Evolutionary conservation across 192 early-diverging fungal species (phyloP).

Genomic region (Physocladia obscura): DNA sequence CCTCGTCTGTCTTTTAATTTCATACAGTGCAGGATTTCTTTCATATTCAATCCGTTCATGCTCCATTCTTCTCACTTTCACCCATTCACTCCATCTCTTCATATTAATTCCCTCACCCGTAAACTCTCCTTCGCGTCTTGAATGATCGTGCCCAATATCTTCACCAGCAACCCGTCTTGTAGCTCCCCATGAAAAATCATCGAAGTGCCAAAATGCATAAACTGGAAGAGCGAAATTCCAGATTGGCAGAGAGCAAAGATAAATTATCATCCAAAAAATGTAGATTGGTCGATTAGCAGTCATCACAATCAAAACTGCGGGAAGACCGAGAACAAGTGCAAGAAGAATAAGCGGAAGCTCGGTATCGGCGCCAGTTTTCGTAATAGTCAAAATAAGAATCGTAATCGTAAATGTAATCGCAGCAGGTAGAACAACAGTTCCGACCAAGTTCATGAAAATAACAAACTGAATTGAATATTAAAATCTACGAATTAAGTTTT

Average conservation of each 20-base stretch:
- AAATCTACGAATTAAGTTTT: not conserved
- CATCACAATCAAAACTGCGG: conserved; percentile 85
- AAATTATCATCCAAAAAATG: conserved; percentile 85
- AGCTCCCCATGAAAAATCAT: conserved; percentile 64
- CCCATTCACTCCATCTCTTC: conserved; percentile 86
- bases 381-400: conserved; percentile 42
- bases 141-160: conserved; percentile 65
- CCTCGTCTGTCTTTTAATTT: not conserved
- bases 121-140: conserved; percentile 73
- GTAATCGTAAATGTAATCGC: conserved; percentile 87
- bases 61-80: conserved; percentile 23
- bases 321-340: conserved; percentile 78
- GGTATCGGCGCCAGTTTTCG: not conserved
- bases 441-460: conserved; percentile 91
- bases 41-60: conserved; percentile 30
- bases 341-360: conserved; percentile 68
- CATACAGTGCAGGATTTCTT: conserved; percentile 6
- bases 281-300: conserved; percentile 82
- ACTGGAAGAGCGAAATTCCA: conserved; percentile 92
- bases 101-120: conserved; percentile 74
- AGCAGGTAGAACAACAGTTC: conserved; percentile 88
- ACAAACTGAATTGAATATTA: conserved; percentile 63
- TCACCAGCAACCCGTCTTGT: conserved; percentile 52
- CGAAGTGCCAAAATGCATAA: conserved; percentile 73
- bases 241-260: conserved; percentile 78